Base-by-base conservation (phyloP, 2,329 filamentous ascomycete species). In the Nemania sp. region DNA sequence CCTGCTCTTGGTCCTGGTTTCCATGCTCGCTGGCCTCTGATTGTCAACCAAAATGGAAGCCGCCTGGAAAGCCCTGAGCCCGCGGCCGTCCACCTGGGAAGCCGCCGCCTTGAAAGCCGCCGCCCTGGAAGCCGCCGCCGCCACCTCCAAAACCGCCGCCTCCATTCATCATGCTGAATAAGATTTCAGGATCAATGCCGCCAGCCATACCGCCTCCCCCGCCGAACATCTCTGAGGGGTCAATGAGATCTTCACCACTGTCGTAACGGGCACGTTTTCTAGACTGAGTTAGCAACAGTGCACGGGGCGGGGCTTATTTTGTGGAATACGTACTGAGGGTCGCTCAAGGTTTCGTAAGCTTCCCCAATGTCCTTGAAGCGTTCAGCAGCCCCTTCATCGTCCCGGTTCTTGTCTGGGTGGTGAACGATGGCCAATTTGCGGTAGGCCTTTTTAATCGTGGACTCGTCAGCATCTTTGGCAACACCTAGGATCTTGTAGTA, bases 301-400 rank as follows among this genome's bases (percentile, higher is more conserved):
- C 21, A 29, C 29, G 18, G 29, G 11, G 10, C 50, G n/a, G n/a
- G n/a, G 6, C 1, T 52, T 18, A 1, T 7, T 37, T 6, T 25
- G 25, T 20, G 11, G 48, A 42, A 53, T 64, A 87, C 89, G 78
- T 90, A 92, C 89, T 97, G 88, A 80, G 92, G 82, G 77, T 99
- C 95, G 73, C 91, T 97, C 78, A 99, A 80, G 51, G 90, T 96
- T 79, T 99, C 95, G 75, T 99, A 97, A 42, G 94, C 94, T 81
- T 99, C 95, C 71, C 92, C 91, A 74, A 97, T 90, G 74, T 99
- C 95, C 85, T 99, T 98, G 85, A 99, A 99, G 72, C 91, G 88
- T 69, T 91, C 90, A 71, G 92, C 94, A 64, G 95, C 95, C 53
- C 87, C 83, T 60, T 87, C 84, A 70, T 97, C 91, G 64, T 90